These are phyloP conservation scores for Ballota nigra DNA, from an alignment of 257 asterid genomes.

Conservation along the genomic window DNA sequence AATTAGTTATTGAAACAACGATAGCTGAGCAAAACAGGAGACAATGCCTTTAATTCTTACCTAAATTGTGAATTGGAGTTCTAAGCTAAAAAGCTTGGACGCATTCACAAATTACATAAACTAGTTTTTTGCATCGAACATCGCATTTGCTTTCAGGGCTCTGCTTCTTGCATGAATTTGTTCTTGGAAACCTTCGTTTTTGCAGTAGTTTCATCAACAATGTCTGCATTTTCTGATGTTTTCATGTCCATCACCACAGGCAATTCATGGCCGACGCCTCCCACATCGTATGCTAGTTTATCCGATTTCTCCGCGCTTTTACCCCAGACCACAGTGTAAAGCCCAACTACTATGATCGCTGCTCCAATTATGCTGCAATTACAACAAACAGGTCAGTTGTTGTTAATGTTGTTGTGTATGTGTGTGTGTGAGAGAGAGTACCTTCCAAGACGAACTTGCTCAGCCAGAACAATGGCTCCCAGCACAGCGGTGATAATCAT, in stretches of 20 bases:
- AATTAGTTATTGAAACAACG: not conserved
- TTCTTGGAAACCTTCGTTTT: not conserved
- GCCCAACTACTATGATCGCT: conserved; percentile 61
- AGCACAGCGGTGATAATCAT: conserved; percentile 74
- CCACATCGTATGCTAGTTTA: conserved; percentile 19
- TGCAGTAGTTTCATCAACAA: not conserved
- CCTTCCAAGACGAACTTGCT: conserved; percentile 84
- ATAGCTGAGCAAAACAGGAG: not conserved
- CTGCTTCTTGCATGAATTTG: conserved; percentile 8
- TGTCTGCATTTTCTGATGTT: not conserved
- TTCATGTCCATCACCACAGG: conserved; percentile 35
- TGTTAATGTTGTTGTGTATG: not conserved
- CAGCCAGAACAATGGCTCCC: conserved; percentile 64
- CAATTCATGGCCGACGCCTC: conserved; percentile 31
- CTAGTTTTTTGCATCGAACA: not conserved
- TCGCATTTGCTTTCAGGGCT: conserved; percentile 9
- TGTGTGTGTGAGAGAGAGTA: not conserved
- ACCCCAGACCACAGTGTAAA: conserved; percentile 82
- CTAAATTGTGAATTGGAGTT: not conserved
- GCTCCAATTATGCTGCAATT: conserved; percentile 70
- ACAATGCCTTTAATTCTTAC: not conserved
- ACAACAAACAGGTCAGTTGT: not conserved
- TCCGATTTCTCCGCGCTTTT: conserved; percentile 55
- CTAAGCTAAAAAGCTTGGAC: too few relatives aligned
- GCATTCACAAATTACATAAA: not conserved